Evolutionary conservation across 768 basidiomycete species (phyloP).

Genomic region (Tephrocybe sp.): DNA sequence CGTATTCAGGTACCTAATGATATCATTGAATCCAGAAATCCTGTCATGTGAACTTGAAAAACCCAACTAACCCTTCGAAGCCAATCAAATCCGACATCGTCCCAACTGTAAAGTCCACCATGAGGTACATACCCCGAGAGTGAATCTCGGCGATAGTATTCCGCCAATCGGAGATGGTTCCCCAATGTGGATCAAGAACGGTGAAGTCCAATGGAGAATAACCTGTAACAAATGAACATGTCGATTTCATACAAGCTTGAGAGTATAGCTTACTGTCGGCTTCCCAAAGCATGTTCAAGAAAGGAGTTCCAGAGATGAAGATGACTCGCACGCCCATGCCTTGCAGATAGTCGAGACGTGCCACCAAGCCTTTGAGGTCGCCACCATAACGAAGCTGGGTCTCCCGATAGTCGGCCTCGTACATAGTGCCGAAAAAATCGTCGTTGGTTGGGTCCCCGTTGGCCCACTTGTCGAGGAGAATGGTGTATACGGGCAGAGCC

Average conservation of each 20-base stretch:
- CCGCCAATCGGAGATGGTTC: conserved; percentile 79
- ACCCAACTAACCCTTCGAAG: conserved; percentile 67
- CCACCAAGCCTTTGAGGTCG: conserved; percentile 76
- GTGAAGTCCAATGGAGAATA: conserved; percentile 93
- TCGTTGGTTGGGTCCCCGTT: conserved; percentile 93
- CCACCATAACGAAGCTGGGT: conserved; percentile 90
- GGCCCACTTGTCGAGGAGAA: conserved; percentile 92
- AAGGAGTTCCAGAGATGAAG: conserved; percentile 92
- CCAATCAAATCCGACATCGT: conserved; percentile 90
- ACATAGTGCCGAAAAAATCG: conserved; percentile 80
- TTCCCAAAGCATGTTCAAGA: conserved; percentile 96
- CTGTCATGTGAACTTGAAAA: background rate
- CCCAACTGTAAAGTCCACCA: conserved; percentile 93
- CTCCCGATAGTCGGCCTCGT: conserved; percentile 84
- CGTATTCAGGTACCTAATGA: conserved; percentile 66
- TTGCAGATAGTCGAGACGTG: conserved; percentile 82
- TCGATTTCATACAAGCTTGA: background rate
- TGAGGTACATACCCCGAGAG: conserved; percentile 83
- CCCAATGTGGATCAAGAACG: conserved; percentile 92
- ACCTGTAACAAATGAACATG: conserved; percentile 43
- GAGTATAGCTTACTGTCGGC: conserved; percentile 76
- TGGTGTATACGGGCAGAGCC: conserved; percentile 71
- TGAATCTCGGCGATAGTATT: conserved; percentile 76
- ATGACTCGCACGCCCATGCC: conserved; percentile 86
- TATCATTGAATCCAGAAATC: background rate